phyloP scores from a whole-genome alignment of 345 rosid species.

The Gossypium mustelinum region DNA sequence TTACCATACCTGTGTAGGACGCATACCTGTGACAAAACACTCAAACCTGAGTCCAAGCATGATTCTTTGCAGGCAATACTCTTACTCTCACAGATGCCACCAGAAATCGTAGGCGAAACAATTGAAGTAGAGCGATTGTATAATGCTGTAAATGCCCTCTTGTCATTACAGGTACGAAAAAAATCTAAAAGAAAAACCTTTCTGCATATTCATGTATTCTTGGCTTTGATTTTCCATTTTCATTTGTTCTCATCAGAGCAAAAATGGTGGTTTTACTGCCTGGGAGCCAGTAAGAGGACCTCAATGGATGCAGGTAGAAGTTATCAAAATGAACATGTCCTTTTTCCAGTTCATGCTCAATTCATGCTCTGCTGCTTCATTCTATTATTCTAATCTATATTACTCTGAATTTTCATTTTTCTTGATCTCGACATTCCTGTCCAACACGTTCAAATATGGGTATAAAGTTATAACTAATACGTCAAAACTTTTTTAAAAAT shows the following conservation, averaged over 20 bases:
- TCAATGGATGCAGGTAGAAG: conserved; percentile 11
- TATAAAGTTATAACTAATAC: neutral
- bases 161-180: conserved; percentile 9
- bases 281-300: conserved; percentile 16
- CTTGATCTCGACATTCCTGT: neutral
- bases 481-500: neutral
- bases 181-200: neutral
- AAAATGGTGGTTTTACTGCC: conserved; percentile 15
- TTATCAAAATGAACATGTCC: neutral
- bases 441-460: neutral
- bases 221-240: conserved; percentile 8
- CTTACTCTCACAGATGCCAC: neutral
- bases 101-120: conserved; percentile 8
- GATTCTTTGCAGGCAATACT: conserved; percentile 6
- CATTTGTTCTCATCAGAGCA: neutral
- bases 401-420: neutral
- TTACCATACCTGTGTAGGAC: neutral
- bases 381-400: neutral
- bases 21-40: neutral
- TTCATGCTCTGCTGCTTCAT: conserved; percentile 1
- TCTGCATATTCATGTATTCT: neutral
- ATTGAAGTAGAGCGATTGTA: conserved; percentile 3
- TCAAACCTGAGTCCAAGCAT: neutral
- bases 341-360: conserved; percentile 6
- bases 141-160: conserved; percentile 10